Conservation (phyloP, 306 rosid species). For the Cercis canadensis region DNA sequence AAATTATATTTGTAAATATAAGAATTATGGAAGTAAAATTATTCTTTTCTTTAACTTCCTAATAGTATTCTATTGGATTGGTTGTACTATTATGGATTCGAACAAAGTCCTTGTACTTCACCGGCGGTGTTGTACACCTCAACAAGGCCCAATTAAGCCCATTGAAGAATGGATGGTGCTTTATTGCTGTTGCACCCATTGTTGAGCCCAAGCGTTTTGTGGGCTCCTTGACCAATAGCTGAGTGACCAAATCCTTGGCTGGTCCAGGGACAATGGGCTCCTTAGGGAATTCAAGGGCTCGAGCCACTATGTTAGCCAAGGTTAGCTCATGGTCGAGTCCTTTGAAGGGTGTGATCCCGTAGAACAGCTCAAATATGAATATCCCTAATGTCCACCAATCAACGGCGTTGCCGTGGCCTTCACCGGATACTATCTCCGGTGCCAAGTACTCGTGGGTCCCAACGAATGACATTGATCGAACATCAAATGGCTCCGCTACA, state of each 20-base stretch:
- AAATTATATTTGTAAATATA: too few relatives aligned
- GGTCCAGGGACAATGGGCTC: slow-evolving; percentile 55
- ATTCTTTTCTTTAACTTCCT: neutral
- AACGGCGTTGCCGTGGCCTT: slow-evolving; percentile 80
- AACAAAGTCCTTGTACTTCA: slow-evolving; percentile 29
- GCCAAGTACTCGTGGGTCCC: slow-evolving; percentile 81
- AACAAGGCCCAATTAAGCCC: slow-evolving; percentile 78
- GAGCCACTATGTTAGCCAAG: slow-evolving; percentile 73
- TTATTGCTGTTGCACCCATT: slow-evolving; percentile 64
- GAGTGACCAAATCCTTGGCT: slow-evolving; percentile 68
- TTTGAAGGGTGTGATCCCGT: slow-evolving; percentile 77
- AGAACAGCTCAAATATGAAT: slow-evolving; percentile 63
- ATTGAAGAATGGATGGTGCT: slow-evolving; percentile 66
- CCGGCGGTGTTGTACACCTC: slow-evolving; percentile 64
- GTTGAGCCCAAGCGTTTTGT: slow-evolving; percentile 65
- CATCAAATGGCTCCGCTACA: slow-evolving; percentile 65
- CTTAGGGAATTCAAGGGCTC: slow-evolving; percentile 76
- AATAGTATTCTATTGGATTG: slow-evolving; percentile 48
- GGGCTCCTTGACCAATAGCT: slow-evolving; percentile 71
- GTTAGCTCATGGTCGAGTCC: slow-evolving; percentile 74
- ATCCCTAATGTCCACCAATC: slow-evolving; percentile 86
- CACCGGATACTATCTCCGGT: slow-evolving; percentile 71
- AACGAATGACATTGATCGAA: slow-evolving; percentile 78
- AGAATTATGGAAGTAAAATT: too few relatives aligned
- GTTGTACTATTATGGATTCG: slow-evolving; percentile 8